Evolutionary conservation across 1,284 basidiomycete genomes (phyloP).

Genomic region (Tilletia walkeri): DNA sequence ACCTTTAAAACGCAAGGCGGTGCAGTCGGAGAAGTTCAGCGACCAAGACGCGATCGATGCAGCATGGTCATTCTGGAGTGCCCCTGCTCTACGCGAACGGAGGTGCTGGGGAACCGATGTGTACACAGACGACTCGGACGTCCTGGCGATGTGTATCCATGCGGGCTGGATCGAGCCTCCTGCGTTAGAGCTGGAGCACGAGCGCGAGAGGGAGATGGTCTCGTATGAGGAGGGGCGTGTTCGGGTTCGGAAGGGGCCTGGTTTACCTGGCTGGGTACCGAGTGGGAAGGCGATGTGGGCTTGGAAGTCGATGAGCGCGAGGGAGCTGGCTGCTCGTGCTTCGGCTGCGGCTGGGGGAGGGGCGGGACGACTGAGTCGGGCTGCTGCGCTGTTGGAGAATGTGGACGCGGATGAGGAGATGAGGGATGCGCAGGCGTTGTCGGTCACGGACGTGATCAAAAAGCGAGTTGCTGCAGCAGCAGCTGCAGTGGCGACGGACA

Average conservation of each 20-base stretch:
- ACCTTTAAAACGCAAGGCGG: too few species aligned
- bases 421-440: neutral
- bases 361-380: neutral
- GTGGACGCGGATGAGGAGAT: slow-evolving; percentile 18
- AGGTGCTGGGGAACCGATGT: slow-evolving; percentile 64
- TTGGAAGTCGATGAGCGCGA: slow-evolving; percentile 29
- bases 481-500: slow-evolving; percentile 1
- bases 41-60: slow-evolving; percentile 16
- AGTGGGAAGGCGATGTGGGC: slow-evolving; percentile 42
- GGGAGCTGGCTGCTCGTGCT: neutral
- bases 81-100: slow-evolving; percentile 44
- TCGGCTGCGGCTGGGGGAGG: neutral
- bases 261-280: slow-evolving; percentile 41
- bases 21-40: neutral
- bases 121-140: slow-evolving; percentile 65
- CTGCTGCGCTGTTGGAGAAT: neutral
- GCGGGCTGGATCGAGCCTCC: slow-evolving; percentile 61
- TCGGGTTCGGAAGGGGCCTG: slow-evolving; percentile 9
- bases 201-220: slow-evolving; percentile 9
- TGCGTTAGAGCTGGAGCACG: slow-evolving; percentile 20
- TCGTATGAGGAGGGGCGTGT: slow-evolving; percentile 7
- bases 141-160: slow-evolving; percentile 61
- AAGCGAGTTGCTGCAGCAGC: neutral
- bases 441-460: too few species aligned
- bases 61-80: slow-evolving; percentile 47